Evolutionary conservation across 768 basidiomycete species (phyloP).

Genomic region (Leucosporidium creatinivorum): DNA sequence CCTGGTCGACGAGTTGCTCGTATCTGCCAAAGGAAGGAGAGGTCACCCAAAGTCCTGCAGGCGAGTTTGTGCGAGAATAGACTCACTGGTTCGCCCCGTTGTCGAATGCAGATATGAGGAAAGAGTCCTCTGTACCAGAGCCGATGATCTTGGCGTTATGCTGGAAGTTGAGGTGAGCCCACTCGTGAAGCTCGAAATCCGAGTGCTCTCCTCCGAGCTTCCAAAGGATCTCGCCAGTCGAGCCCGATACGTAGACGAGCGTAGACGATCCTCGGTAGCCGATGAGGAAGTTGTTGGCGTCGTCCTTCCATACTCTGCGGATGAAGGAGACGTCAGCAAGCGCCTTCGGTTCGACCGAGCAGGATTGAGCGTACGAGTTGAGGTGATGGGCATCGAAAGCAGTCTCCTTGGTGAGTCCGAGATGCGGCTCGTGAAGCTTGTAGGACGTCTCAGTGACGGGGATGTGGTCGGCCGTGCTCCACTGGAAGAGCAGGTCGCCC

Average conservation of each 20-base stretch:
- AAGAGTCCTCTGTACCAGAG: background rate
- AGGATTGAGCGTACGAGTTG: background rate
- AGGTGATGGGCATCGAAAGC: conserved; percentile 7
- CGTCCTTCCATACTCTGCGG: conserved; percentile 28
- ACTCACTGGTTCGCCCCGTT: conserved; percentile 34
- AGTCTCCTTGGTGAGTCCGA: background rate
- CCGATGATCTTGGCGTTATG: conserved; percentile 24
- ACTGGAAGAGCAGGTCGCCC: conserved; percentile 35
- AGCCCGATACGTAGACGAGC: conserved; percentile 33
- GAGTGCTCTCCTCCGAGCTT: conserved; percentile 32
- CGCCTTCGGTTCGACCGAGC: background rate
- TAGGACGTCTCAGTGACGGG: conserved; percentile 30
- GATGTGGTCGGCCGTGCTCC: conserved; percentile 37
- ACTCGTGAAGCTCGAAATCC: conserved; percentile 20
- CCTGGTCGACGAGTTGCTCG: too few relatives aligned
- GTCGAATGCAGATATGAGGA: conserved; percentile 35
- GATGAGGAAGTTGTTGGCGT: conserved; percentile 35
- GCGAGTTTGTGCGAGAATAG: too few relatives aligned
- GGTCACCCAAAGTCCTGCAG: too few relatives aligned
- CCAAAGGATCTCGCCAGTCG: conserved; percentile 35
- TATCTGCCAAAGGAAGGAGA: too few relatives aligned
- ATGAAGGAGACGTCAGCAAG: background rate
- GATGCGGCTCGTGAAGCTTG: background rate
- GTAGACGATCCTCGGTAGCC: conserved; percentile 35
- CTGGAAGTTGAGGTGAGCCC: conserved; percentile 30